phyloP scores from a whole-genome alignment of 306 rosid genomes.

The Astragalus membranaceus region DNA sequence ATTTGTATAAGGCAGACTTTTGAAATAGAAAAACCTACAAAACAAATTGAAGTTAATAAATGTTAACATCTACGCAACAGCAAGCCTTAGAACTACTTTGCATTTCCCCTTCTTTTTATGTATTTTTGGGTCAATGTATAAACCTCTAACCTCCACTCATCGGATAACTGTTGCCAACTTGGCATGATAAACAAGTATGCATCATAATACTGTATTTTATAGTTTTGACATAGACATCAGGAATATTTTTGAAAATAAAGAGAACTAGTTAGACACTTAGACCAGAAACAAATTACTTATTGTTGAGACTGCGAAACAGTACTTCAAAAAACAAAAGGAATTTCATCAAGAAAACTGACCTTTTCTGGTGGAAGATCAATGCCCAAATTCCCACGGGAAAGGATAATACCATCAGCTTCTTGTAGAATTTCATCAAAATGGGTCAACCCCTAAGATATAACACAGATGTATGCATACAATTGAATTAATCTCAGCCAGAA shows the following conservation, averaged over 20 bases:
- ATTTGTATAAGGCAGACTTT: constrained; percentile 90
- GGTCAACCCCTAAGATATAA: constrained; percentile 60
- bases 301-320: neutral
- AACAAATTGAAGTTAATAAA: constrained; percentile 10
- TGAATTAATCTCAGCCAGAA: neutral
- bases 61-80: neutral
- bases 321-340: constrained; percentile 9
- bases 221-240: neutral
- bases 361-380: constrained; percentile 97
- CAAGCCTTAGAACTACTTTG: neutral
- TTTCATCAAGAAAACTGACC: constrained; percentile 38
- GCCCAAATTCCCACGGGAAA: constrained; percentile 92
- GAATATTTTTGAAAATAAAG: neutral
- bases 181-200: neutral
- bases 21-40: constrained; percentile 91
- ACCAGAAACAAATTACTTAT: neutral
- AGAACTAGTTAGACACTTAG: neutral
- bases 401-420: constrained; percentile 94
- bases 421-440: constrained; percentile 90
- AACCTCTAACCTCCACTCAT: neutral
- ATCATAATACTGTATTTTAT: neutral
- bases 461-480: neutral
- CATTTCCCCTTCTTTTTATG: neutral
- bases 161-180: neutral
- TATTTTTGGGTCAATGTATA: neutral